Base-by-base conservation (phyloP, 2,329 filamentous ascomycete species). In the Alternaria dauci region DNA sequence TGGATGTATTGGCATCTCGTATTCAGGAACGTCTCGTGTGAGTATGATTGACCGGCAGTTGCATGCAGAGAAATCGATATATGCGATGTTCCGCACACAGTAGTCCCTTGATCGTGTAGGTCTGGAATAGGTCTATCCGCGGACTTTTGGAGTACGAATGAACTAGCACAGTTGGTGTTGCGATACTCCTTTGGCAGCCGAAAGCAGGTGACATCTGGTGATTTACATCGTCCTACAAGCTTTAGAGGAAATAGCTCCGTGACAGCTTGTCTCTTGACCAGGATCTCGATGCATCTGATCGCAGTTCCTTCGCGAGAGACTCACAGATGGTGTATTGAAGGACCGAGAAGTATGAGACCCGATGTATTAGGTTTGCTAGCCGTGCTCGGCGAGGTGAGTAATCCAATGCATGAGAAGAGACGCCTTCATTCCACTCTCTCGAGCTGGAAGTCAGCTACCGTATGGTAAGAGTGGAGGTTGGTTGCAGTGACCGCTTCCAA, bases 181-280 rank as follows among this genome's bases (percentile, higher is more conserved):
- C 14, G 32, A 26, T 42, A 16, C 20, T 25, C 6, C 44, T 23
- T 23, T 11, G 36, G 51, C 5, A 52, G 51, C 16, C 52, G 42
- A 30, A 58, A 62, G 7, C 42, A 52, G 23, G 48, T 46, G n/a
- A 18, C 55, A 18, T 5, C 59, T 62, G 3, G 46, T 41, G 16
- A 18, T 16, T 12, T 58, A 52, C 12, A 60, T 5, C 51, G 50
- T 41, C 8, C n/a, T 60, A 20, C 53, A 52, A 14, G 50, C 41
- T 16, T 58, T 55, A 7, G 54, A 55, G 4, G 44, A 60, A 14
- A 51, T 26, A n/a, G 56, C 39, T n/a, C 59, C 52, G 57, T 58
- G 58, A 8, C 50, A 44, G 20, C 58, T 58, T 26, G 58, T 60
- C 34, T 63, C 51, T 54, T 54, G 58, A 63, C 44, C 20, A 55